Conservation (phyloP, 2,329 filamentous ascomycete genomes). For the Thelonectria blattea region DNA sequence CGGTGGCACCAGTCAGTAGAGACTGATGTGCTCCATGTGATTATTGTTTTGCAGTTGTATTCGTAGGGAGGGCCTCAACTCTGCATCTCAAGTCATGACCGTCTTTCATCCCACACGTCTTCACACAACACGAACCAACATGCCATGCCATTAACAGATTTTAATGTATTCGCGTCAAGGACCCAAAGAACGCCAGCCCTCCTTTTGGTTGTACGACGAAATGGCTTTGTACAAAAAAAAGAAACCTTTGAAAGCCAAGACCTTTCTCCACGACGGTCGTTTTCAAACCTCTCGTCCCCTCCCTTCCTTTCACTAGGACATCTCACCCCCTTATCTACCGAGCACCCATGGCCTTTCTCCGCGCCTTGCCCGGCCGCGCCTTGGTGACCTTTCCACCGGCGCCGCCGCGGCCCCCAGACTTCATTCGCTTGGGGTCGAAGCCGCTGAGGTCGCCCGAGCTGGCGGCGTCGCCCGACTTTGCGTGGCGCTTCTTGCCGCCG, state of each 20-base stretch:
- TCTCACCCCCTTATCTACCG: constrained; percentile 24
- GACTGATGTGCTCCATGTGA: too few relatives aligned
- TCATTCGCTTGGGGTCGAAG: constrained; percentile 87
- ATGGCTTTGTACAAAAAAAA: constrained; percentile 8
- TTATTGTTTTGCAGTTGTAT: too few relatives aligned
- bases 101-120: background rate
- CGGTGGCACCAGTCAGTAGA: too few relatives aligned
- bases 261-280: background rate
- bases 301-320: background rate
- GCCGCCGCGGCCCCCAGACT: constrained; percentile 53
- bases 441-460: constrained; percentile 81
- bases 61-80: background rate
- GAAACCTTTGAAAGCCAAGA: constrained; percentile 14
- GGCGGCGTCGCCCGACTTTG: constrained; percentile 87
- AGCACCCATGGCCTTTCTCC: constrained; percentile 52
- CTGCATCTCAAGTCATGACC: background rate
- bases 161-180: constrained; percentile 35
- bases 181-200: constrained; percentile 25
- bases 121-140: background rate
- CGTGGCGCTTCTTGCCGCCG: constrained; percentile 91
- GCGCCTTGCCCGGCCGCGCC: constrained; percentile 57
- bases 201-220: constrained; percentile 17
- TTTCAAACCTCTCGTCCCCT: constrained; percentile 11
- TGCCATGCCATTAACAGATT: constrained; percentile 10
- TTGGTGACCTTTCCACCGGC: constrained; percentile 43